Evolutionary conservation across 495 filamentous ascomycete genomes (phyloP), one percentile per base, ranked within the genome.

Genomic region (Talaromyces wortmannii): DNA sequence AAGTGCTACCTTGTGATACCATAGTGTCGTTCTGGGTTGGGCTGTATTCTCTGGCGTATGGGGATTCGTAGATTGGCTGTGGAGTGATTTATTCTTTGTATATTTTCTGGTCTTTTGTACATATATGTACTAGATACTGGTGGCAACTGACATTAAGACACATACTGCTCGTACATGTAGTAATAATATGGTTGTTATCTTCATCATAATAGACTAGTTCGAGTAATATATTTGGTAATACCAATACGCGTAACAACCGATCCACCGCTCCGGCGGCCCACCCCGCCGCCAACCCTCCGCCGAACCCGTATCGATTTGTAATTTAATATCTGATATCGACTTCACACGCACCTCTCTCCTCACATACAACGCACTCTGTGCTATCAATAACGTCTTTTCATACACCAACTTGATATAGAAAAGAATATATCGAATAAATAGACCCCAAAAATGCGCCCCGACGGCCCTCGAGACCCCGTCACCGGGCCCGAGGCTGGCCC

Each of bases 401-500:
- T 23, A 23, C 23, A 23, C 23, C 23, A 23, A 23, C 23, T 23
- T 23, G 23, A 23, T 23, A 23, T 23, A 23, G 1, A 23, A 23
- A 23, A 1, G 23, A 23, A 4, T 23, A 23, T 23, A 1, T 23
- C 23, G 23, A 23, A 23, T 23, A 23, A 23, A 23, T 2, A 1
- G 23, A 23, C 23, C 23, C 4, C 4, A 23, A 63, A 29, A 55
- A 78, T 79, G 71, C 64, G 63, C 31, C 68, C 70, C 54, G 63
- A 70, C 57, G 66, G 58, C 53, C 74, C 74, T 58, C 85, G 87
- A 59, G 82, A 82, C 43, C 69, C 76, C 42, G 75, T 89, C 57
- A 79, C 85, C 29, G 95, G 94, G 50, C 76, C 84, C 8, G 79
- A 85, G 18, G 60, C 67, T 13, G 91, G 90, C 12, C 92, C 94